Base-by-base conservation (phyloP, 1,284 basidiomycete species). In the Leccinum proliferum region DNA sequence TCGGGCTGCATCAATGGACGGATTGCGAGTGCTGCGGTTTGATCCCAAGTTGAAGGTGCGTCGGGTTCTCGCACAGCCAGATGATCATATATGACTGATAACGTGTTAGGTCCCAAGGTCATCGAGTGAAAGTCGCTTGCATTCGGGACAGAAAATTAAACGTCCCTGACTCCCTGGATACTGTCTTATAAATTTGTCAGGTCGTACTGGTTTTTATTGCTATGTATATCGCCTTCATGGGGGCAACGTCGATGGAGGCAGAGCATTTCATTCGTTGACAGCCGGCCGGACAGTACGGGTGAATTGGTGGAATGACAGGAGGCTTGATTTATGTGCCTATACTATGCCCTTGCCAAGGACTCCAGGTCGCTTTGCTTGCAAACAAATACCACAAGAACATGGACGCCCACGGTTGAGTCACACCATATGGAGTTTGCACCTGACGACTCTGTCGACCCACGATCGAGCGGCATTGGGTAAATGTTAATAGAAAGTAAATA, bases 1-100 rank as follows among this genome's bases (percentile, higher is more conserved):
- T 8, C 86, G 93, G 11, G 93, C 93, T 1, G 90, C 91, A 0
- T 86, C 87, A 8, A 75, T 94, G 48, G 86, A 91, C 10, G 89
- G 92, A 0, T 77, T 95, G 50, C 91, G 94, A 71, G 90, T 95
- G 1, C 70, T 88, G 11, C 81, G 87, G 2, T 95, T 95, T 75
- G 84, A 87, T 66, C 77, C 86, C 0, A 83, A 79, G 63, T 25
- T 25, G 25, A 90, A 89, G 79, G 88, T 88, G 56, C 60, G 68
- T 59, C 35, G 4, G 68, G 55, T 55, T 14, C 14, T 2, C n/a
- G 18, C 50, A 18, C 53, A 32, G 0, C 35, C 53, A 9, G 9
- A 14, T 11, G 18, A 21, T 21, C 18, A 15, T 12, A 1, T 12
- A 1, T 64, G 14, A 11, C 9, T 39, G 32, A 58, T 32, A 29